These are phyloP conservation scores for Retiboletus flavoniger DNA, from an alignment of 1,284 basidiomycete species.

Conservation along the genomic window DNA sequence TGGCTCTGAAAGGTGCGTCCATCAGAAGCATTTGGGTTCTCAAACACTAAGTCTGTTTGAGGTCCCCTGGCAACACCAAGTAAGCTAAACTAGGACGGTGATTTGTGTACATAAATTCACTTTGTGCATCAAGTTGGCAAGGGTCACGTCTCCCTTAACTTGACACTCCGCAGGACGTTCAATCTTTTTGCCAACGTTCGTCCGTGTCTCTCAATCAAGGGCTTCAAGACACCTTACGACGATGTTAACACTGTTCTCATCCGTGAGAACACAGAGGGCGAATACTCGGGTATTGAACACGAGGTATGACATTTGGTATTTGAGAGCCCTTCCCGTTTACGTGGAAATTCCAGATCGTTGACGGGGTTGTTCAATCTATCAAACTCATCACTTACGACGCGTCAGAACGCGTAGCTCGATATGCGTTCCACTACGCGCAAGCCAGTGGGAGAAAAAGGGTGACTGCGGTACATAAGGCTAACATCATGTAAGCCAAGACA, in stretches of 20 bases:
- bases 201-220: conserved; percentile 93
- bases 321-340: conserved; percentile 9
- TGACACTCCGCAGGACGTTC: conserved; percentile 96
- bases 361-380: conserved; percentile 99
- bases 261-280: conserved; percentile 99
- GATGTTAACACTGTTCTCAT: conserved; percentile 98
- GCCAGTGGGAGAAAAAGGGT: conserved; percentile 87
- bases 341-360: conserved; percentile 64
- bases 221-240: conserved; percentile 98
- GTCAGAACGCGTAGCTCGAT: conserved; percentile 96
- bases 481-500: conserved; percentile 79
- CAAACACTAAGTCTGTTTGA: conserved; percentile 29
- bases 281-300: conserved; percentile 99
- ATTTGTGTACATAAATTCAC: conserved; percentile 11
- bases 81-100: conserved; percentile 35
- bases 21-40: conserved; percentile 5
- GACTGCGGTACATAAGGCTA: conserved; percentile 99
- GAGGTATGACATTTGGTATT: conserved; percentile 54
- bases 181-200: conserved; percentile 98
- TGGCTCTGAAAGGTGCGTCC: conserved; percentile 88
- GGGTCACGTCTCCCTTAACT: conserved; percentile 97
- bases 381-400: conserved; percentile 99
- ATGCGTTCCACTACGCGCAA: conserved; percentile 97
- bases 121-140: conserved; percentile 74
- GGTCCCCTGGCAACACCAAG: conserved; percentile 94